Conservation (phyloP, 805 yeast genomes). For the Lipomyces anomalus region DNA sequence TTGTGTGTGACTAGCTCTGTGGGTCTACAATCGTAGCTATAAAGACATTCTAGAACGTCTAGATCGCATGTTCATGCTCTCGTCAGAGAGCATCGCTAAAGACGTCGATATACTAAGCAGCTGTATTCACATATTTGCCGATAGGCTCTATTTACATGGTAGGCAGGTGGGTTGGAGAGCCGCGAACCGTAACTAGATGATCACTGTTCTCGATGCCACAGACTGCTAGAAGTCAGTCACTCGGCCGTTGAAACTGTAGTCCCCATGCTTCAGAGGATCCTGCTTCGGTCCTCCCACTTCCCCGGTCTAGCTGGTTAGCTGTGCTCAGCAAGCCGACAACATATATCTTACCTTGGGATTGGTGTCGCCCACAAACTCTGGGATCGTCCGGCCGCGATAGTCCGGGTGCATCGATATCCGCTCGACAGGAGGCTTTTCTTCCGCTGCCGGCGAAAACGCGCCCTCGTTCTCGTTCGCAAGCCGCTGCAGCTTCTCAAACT, state of each 20-base stretch:
- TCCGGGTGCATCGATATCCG: conserved; percentile 45
- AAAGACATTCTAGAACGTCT: no score
- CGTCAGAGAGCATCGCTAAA: no score
- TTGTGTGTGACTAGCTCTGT: no score
- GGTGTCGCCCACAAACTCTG: conserved; percentile 91
- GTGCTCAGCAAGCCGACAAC: not conserved
- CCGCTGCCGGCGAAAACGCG: conserved; percentile 34
- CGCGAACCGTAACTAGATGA: no score
- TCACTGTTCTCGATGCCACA: no score
- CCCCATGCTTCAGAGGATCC: conserved; percentile 87
- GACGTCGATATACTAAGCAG: no score
- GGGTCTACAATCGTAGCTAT: no score
- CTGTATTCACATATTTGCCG: no score
- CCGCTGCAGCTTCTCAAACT: conserved; percentile 79
- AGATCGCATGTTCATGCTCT: no score
- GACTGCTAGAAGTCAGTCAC: conserved; percentile 75
- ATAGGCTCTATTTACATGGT: no score
- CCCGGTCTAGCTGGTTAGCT: conserved; percentile 52
- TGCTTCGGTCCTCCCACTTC: conserved; percentile 97
- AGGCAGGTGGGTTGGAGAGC: no score
- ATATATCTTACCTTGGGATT: conserved; percentile 53
- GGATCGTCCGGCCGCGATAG: conserved; percentile 55
- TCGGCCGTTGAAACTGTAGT: conserved; percentile 92
- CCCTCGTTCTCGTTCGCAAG: conserved; percentile 64
- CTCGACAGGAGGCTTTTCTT: conserved; percentile 39